Percentiles rank a stretch among this genome's conserved stretches.
Evolutionary conservation across 345 rosid genomes (phyloP).

Genomic region (Kandelia obovata): DNA sequence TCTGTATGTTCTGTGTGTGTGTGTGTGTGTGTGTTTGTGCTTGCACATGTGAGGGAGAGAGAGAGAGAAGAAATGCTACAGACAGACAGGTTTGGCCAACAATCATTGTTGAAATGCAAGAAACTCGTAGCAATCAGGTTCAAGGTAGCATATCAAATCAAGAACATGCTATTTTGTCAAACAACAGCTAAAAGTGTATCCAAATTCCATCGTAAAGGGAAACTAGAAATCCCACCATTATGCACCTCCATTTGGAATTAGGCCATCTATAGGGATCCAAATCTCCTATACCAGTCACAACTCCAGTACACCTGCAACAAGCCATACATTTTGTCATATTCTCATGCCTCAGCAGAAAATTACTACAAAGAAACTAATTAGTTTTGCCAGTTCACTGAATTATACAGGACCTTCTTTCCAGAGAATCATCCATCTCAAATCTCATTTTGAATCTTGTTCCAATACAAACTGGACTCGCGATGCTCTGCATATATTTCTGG

Average conservation of each 20-base stretch:
- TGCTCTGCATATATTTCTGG: conserved; percentile 68
- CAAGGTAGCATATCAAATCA: background rate
- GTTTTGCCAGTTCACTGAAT: conserved; percentile 2
- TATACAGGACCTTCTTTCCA: conserved; percentile 65
- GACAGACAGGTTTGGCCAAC: background rate
- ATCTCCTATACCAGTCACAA: conserved; percentile 63
- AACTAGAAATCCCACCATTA: conserved; percentile 49
- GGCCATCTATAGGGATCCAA: conserved; percentile 85
- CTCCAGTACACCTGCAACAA: conserved; percentile 63
- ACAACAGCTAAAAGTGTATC: background rate
- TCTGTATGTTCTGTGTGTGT: no score
- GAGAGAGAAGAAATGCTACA: background rate
- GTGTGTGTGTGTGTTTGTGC: no score
- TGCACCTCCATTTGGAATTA: conserved; percentile 88
- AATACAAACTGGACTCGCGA: conserved; percentile 42
- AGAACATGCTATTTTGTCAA: background rate
- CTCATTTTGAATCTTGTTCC: conserved; percentile 85
- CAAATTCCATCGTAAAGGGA: background rate
- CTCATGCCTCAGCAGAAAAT: conserved; percentile 9
- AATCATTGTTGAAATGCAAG: background rate
- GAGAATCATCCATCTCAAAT: conserved; percentile 73
- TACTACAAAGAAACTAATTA: background rate
- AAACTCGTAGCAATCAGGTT: background rate
- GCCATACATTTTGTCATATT: background rate
- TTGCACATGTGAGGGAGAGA: no score